These are phyloP conservation scores for Pichia deserticola DNA, from an alignment of 805 yeast species.

Conservation along the genomic window DNA sequence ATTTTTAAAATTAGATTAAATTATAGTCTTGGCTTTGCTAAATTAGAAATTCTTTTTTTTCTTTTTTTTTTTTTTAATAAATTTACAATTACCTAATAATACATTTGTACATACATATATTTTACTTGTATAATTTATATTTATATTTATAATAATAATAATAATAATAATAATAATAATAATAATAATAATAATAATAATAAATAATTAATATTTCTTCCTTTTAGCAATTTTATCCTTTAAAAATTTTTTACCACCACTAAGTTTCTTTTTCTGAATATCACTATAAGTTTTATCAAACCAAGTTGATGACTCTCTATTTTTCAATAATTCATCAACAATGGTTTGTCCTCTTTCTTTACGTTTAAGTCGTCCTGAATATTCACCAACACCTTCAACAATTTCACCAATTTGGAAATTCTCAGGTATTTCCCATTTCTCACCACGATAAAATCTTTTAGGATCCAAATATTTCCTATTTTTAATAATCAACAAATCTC, in stretches of 20 bases:
- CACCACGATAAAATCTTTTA: constrained; percentile 88
- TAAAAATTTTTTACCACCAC: constrained; percentile 64
- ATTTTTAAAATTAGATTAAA: too few relatives aligned
- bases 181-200: too few relatives aligned
- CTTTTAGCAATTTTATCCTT: constrained; percentile 58
- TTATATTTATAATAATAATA: too few relatives aligned
- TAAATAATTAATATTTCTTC: constrained; percentile 18
- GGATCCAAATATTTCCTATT: constrained; percentile 92
- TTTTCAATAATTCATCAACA: constrained; percentile 76
- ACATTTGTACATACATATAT: too few relatives aligned
- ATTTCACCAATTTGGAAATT: constrained; percentile 86
- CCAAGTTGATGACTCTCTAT: constrained; percentile 59
- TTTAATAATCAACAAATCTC: constrained; percentile 72
- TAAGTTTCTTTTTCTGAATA: constrained; percentile 49
- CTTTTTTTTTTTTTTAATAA: too few relatives aligned
- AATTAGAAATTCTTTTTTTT: too few relatives aligned
- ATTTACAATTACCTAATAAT: too few relatives aligned
- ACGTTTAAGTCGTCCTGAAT: constrained; percentile 57
- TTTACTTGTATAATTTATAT: too few relatives aligned
- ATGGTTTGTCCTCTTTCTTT: constrained; percentile 72
- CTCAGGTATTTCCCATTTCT: constrained; percentile 56
- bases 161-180: too few relatives aligned
- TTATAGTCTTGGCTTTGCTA: not conserved
- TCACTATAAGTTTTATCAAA: constrained; percentile 80
- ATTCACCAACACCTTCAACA: constrained; percentile 75